Base-by-base conservation (phyloP, 257 asterid genomes). In the Penstemon barbatus region DNA sequence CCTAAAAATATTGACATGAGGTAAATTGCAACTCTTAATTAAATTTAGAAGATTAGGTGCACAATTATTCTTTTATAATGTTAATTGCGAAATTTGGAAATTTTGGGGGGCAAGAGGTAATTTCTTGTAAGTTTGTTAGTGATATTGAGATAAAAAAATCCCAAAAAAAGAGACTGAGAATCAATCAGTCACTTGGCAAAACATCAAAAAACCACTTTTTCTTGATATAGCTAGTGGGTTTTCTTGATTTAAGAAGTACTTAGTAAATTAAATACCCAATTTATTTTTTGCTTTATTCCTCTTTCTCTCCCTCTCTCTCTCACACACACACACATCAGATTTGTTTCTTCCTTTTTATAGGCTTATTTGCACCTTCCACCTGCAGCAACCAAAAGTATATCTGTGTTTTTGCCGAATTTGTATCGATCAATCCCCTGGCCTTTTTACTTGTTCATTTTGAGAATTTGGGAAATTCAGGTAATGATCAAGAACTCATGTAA, bases 321-420 rank as follows among this genome's bases (percentile, higher is more conserved):
- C 69, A 49, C 19, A 51, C 41, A 46, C 12, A 38, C 8, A 13
- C 4, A 44, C 55, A 50, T 61, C 51, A 48, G 40, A 57, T 54
- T 41, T 52, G 73, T 52, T 59, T 55, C 62, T 57, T 70, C 80
- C 78, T 65, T 7, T 68, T 62, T 70, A 42, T 43, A 64, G 73
- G 71, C 73, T 44, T 52, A 13, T 52, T 57, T 57, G 33, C 66
- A 12, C 41, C 61, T 46, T 54, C 55, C 48, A 15, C 59, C 52
- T 46, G 50, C 75, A n/a, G n/a, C n/a, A 70, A 39, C 55, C 52
- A 57, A 63, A 70, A 71, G 69, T 37, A 59, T 71, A 8, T 58
- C 74, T 74, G 69, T 37, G 61, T 43, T 66, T 67, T 78, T 76
- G 49, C 80, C 77, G 73, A 58, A 61, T 82, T 73, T 69, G 82